Evolutionary conservation across 2,329 filamentous ascomycete genomes (phyloP).

Genomic region (Ceratocystis ficicola): DNA sequence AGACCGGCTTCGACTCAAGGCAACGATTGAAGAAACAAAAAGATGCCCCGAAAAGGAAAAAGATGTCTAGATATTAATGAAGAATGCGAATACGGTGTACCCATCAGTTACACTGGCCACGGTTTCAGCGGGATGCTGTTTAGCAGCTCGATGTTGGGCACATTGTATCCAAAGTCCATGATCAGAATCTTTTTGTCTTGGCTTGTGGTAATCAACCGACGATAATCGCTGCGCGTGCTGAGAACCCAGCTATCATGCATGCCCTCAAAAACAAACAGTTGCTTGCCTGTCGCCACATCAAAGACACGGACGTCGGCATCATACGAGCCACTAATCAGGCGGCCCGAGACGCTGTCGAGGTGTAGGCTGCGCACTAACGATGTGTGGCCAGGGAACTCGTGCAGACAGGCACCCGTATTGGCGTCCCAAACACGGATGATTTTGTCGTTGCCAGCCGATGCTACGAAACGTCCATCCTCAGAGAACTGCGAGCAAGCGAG

Average conservation of each 20-base stretch:
- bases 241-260: constrained; percentile 97
- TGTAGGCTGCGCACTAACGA: constrained; percentile 82
- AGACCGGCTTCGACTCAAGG: neutral
- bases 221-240: constrained; percentile 89
- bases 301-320: constrained; percentile 94
- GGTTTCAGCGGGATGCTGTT: constrained; percentile 32
- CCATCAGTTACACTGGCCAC: neutral
- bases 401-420: constrained; percentile 71
- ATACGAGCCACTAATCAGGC: constrained; percentile 85
- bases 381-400: constrained; percentile 69
- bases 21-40: constrained; percentile 8
- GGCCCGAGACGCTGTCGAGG: constrained; percentile 73
- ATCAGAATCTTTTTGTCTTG: constrained; percentile 88
- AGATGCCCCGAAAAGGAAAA: neutral
- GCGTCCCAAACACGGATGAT: constrained; percentile 94
- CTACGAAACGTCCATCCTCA: constrained; percentile 84
- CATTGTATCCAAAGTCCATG: constrained; percentile 70
- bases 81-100: neutral
- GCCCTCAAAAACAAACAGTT: constrained; percentile 74
- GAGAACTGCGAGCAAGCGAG: constrained; percentile 93
- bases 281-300: constrained; percentile 66
- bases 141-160: constrained; percentile 45
- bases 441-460: constrained; percentile 89
- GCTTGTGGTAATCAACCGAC: constrained; percentile 85
- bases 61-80: neutral